A percentile compares a stretch with the other conserved stretches of the same genome.
Conservation (phyloP, 805 yeast species). For the Zygoascus bituminiphila region DNA sequence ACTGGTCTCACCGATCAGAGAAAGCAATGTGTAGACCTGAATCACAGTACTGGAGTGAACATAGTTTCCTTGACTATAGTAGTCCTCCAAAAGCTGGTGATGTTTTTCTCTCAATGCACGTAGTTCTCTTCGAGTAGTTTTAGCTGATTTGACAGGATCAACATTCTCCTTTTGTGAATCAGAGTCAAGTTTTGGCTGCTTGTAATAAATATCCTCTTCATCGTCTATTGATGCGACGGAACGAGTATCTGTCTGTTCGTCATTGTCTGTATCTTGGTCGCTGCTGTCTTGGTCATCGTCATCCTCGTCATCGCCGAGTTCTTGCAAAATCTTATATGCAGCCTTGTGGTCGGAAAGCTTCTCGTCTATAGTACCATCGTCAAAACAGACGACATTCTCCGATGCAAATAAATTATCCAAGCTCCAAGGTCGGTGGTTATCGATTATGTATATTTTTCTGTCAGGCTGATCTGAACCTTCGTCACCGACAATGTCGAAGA, state of each 20-base stretch:
- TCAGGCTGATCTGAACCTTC: constrained; percentile 25
- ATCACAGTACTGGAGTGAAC: constrained; percentile 66
- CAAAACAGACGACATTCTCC: constrained; percentile 64
- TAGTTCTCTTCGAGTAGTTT: constrained; percentile 11
- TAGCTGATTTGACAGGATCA: constrained; percentile 7
- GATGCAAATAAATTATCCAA: constrained; percentile 86
- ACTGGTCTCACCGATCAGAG: constrained; percentile 75
- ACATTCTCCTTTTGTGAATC: constrained; percentile 11
- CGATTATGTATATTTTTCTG: constrained; percentile 71
- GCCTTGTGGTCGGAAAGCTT: constrained; percentile 46
- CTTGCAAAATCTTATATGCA: constrained; percentile 45
- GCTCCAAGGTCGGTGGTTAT: constrained; percentile 96
- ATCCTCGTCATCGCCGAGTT: constrained; percentile 33
- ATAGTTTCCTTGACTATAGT: constrained; percentile 79
- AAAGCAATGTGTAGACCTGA: constrained; percentile 69
- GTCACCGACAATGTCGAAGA: constrained; percentile 30
- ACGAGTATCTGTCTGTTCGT: constrained; percentile 20
- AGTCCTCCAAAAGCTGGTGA: constrained; percentile 54
- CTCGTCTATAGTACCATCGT: constrained; percentile 70
- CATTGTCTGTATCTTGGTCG: constrained; percentile 21
- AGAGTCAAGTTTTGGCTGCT: constrained; percentile 9
- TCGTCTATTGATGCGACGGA: constrained; percentile 14
- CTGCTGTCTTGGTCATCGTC: constrained; percentile 30
- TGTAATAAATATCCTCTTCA: constrained; percentile 6
- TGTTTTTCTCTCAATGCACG: constrained; percentile 16